phyloP scores from a whole-genome alignment of 108 stramenopile genomes.

The Cyclotella distinguenda region DNA sequence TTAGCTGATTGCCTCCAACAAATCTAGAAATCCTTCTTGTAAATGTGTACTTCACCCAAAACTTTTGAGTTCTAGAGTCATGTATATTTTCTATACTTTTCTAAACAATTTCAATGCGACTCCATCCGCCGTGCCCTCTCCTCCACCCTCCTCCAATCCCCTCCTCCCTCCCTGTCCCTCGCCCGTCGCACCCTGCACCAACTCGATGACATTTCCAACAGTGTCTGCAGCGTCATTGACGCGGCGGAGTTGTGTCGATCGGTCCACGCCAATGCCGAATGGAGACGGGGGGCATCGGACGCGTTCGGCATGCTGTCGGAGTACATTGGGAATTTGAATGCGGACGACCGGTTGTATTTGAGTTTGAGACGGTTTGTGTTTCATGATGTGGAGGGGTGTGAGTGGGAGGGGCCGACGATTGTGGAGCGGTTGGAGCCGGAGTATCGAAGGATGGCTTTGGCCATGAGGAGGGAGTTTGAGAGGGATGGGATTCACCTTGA shows the following conservation, averaged over 20 bases:
- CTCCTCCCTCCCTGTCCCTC: conserved; percentile 18
- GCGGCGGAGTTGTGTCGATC: conserved; percentile 92
- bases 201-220: conserved; percentile 85
- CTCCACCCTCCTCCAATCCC: conserved; percentile 23
- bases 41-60: too few relatives aligned
- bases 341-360: conserved; percentile 71
- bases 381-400: not conserved
- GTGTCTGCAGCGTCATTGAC: conserved; percentile 94
- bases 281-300: conserved; percentile 73
- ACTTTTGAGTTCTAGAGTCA: too few relatives aligned
- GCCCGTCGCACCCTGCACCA: conserved; percentile 61
- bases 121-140: conserved; percentile 48
- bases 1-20: too few relatives aligned
- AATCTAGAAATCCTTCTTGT: too few relatives aligned
- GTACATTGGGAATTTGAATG: conserved; percentile 88
- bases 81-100: too few relatives aligned
- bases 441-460: conserved; percentile 69
- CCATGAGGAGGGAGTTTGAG: conserved; percentile 89
- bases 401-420: conserved; percentile 3
- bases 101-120: too few relatives aligned
- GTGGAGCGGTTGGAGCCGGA: conserved; percentile 39
- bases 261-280: conserved; percentile 70
- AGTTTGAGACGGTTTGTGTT: conserved; percentile 44
- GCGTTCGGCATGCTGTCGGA: conserved; percentile 77
- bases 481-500: conserved; percentile 90